Conservation (phyloP, 2,329 filamentous ascomycete species). For the Zymoseptoria pseudotritici region DNA sequence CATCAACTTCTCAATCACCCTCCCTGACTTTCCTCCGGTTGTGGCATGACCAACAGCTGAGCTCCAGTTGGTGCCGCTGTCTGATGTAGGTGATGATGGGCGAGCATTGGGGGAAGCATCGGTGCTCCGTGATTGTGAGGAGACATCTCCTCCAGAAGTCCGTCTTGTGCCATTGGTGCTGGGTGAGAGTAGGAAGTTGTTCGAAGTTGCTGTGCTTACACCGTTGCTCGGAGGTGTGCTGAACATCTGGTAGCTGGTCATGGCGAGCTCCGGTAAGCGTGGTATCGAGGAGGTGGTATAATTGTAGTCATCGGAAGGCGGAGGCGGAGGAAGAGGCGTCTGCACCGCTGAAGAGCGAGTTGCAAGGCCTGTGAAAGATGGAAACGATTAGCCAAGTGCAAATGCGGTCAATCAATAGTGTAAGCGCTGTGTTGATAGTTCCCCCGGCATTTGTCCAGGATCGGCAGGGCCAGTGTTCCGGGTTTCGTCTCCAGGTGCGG, state of each 20-base stretch:
- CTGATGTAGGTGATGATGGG: constrained; percentile 11
- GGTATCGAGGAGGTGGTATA: constrained; percentile 1
- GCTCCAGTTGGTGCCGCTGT: constrained; percentile 44
- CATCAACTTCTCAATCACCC: constrained; percentile 74
- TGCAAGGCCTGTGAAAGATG: neutral
- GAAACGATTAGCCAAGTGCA: neutral
- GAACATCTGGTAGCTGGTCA: constrained; percentile 9
- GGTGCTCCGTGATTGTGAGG: constrained; percentile 1
- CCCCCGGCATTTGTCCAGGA: neutral
- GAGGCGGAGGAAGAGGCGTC: neutral
- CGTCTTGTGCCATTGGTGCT: constrained; percentile 13
- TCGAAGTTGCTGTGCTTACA: neutral
- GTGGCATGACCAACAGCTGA: constrained; percentile 63
- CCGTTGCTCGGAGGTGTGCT: constrained; percentile 5
- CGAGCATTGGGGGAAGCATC: constrained; percentile 7
- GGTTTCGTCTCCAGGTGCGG: neutral
- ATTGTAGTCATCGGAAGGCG: neutral
- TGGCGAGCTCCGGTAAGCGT: constrained; percentile 10
- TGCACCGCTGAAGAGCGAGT: neutral
- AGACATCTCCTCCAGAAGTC: constrained; percentile 5
- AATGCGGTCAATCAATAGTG: neutral
- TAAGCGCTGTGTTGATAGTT: neutral
- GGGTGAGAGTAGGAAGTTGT: constrained; percentile 11
- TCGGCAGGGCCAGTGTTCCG: neutral
- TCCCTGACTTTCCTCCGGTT: constrained; percentile 61